Evolutionary conservation across 352 stramenopile genomes (phyloP).

Genomic region (Globisporangium iwayamae): DNA sequence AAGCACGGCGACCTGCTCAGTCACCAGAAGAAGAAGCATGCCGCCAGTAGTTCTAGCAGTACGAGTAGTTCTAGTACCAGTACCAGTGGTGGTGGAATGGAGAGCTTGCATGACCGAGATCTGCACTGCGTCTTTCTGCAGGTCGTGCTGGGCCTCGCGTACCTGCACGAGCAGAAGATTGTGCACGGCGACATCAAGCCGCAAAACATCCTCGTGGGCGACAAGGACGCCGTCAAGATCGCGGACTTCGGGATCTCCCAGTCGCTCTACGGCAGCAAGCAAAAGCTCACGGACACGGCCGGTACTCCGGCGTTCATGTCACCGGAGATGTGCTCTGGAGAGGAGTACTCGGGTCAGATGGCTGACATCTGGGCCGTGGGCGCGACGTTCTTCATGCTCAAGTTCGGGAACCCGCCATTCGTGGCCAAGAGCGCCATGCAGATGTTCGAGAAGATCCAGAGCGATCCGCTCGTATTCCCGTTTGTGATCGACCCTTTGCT

Average conservation of each 20-base stretch:
- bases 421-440: constrained; percentile 84
- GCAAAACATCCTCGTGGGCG: constrained; percentile 85
- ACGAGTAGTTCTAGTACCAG: not conserved
- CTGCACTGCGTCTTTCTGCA: constrained; percentile 72
- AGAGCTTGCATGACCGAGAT: constrained; percentile 62
- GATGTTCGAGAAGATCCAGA: constrained; percentile 89
- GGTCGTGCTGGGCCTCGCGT: constrained; percentile 82
- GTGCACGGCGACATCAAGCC: constrained; percentile 87
- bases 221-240: constrained; percentile 90
- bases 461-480: constrained; percentile 67
- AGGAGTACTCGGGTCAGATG: constrained; percentile 82
- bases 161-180: constrained; percentile 85
- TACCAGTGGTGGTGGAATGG: constrained; percentile 12
- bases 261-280: constrained; percentile 76
- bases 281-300: constrained; percentile 73
- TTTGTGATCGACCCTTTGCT: constrained; percentile 45
- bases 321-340: constrained; percentile 87
- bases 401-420: constrained; percentile 88
- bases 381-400: constrained; percentile 87
- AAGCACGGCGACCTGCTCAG: constrained; percentile 71
- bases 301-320: constrained; percentile 92
- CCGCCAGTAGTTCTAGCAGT: constrained; percentile 15
- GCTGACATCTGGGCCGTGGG: constrained; percentile 92
- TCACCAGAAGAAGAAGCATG: constrained; percentile 72
- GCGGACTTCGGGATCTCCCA: constrained; percentile 90